phyloP scores from a whole-genome alignment of 345 rosid genomes.

The Adansonia digitata region DNA sequence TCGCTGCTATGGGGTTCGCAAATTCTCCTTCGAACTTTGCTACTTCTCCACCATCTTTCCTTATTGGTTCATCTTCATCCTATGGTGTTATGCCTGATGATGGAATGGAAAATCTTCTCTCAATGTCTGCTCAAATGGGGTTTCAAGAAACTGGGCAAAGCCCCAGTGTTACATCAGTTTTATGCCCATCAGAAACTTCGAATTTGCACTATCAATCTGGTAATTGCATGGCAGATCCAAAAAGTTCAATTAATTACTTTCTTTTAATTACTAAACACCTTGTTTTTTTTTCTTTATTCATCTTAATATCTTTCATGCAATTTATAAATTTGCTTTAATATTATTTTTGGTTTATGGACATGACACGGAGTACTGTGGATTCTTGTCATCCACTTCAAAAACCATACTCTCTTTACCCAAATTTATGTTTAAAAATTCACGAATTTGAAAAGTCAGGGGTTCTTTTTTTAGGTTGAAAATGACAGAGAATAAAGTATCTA shows the following conservation, averaged over 20 bases:
- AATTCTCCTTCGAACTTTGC: slow-evolving; percentile 19
- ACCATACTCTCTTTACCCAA: not conserved
- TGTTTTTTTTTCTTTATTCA: too few species aligned
- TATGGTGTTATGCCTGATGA: slow-evolving; percentile 38
- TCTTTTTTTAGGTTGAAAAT: not conserved
- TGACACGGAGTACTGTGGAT: not conserved
- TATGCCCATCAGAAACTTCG: slow-evolving; percentile 56
- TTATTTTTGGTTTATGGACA: too few species aligned
- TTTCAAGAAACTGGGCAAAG: slow-evolving; percentile 50
- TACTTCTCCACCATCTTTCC: slow-evolving; percentile 6
- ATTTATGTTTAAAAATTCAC: not conserved
- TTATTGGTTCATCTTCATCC: slow-evolving; percentile 43
- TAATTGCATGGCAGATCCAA: slow-evolving; percentile 33
- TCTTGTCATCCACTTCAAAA: not conserved
- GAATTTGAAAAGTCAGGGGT: not conserved
- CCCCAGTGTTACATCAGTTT: slow-evolving; percentile 41
- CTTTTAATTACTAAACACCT: too few species aligned
- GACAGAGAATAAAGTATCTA: slow-evolving; percentile 1
- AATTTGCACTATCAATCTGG: slow-evolving; percentile 72
- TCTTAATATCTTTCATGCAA: not conserved
- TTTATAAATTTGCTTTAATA: not conserved
- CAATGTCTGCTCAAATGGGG: slow-evolving; percentile 58
- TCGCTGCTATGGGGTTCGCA: slow-evolving; percentile 32
- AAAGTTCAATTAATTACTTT: not conserved
- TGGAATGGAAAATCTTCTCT: slow-evolving; percentile 41